Evolutionary conservation across 106 monocot genomes (phyloP), one percentile per base, ranked within the genome.

Genomic region (Triglochin maritima): DNA sequence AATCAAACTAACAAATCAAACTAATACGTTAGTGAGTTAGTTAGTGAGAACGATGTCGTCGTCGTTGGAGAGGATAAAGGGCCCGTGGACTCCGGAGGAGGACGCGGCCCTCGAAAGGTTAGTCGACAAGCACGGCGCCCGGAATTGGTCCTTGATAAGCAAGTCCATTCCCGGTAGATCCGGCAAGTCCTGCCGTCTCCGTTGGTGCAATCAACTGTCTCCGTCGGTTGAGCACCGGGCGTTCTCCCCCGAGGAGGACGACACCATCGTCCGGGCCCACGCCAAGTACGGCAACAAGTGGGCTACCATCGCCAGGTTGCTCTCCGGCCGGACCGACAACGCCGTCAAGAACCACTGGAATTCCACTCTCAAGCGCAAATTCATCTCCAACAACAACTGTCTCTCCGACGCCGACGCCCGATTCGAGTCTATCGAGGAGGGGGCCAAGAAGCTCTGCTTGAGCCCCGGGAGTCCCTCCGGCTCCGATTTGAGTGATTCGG

Each of bases 301-400:
- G 77, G 77, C 77, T 10, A 77, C 77, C 44, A 77, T 77, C 70
- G 77, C 77, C 9, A 56, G 77, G 4, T 49, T 77, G 6, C 77
- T 77, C 64, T 41, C 70, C 15, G 77, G 77, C 3, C 16, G 77
- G 13, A 77, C 77, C 63, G 77, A 77, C 59, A 77, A 77, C 71
- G 77, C 77, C 65, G 63, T 77, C 49, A 77, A 77, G 58, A 77
- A 77, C 65, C 77, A 77, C 77, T 71, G 71, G 71, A 71, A 71
- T 52, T 71, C 71, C 51, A 71, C 71, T 3, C 77, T 77, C 69
- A 76, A 76, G 69, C 69, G 76, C 47, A 76, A 69, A 64, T 70
- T 16, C 49, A 59, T 17, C 3, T 14, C 4, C 61, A 4, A 8
- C 46, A 59, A 9, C 59, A 11, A 13, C 29, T 15, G 6, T 7